Evolutionary conservation across 139 green algal species (phyloP), one percentile per base, ranked within the genome.

Genomic region (Raphidocelis subcapitata): DNA sequence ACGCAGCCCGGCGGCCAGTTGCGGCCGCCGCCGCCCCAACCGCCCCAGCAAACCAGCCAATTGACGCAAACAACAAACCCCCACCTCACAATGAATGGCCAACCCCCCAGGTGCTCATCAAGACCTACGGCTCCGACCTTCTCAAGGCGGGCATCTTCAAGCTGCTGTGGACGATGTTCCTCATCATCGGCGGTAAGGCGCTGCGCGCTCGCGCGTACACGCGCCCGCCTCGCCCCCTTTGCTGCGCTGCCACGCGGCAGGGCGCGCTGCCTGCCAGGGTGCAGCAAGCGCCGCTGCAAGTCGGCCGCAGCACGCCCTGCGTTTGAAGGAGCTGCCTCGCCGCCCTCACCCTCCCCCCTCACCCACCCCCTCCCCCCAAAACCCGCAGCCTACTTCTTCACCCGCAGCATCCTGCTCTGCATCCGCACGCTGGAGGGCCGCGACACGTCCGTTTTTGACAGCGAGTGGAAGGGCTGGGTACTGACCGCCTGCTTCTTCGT

Each of bases 381-480:
- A 73, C 61, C 68, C 55, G 81, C 80, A 29, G 86, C 84, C 59
- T 92, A 88, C 81, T 92, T 83, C 79, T 92, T 92, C 69, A 84
- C 85, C 23, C 84, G 84, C 62, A 85, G 77, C 24, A 73, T 92
- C 41, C 82, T 92, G 62, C 55, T 82, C 59, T 89, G 77, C 47
- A 82, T 90, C 44, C 69, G 73, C 28, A 61, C 62, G 4, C 64
- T 72, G 21, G 52, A 69, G 21, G 32, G 28, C 21, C 73, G 85
- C 71, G 82, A 90, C 36, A 62, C 56, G 36, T 63, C 66, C 3
- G 55, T 61, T 15, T 62, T 80, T 3, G 73, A 56, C 28, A 49
- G 61, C 28, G 35, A 60, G 18, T 76, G 61, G 26, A 82, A 85
- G 32, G 84, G 84, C 33, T 92, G 84, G 84, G 75, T 87, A 55